These are phyloP conservation scores for Ceratocystis cacaofunesta DNA, from an alignment of 2,329 filamentous ascomycete species.

Conservation along the genomic window DNA sequence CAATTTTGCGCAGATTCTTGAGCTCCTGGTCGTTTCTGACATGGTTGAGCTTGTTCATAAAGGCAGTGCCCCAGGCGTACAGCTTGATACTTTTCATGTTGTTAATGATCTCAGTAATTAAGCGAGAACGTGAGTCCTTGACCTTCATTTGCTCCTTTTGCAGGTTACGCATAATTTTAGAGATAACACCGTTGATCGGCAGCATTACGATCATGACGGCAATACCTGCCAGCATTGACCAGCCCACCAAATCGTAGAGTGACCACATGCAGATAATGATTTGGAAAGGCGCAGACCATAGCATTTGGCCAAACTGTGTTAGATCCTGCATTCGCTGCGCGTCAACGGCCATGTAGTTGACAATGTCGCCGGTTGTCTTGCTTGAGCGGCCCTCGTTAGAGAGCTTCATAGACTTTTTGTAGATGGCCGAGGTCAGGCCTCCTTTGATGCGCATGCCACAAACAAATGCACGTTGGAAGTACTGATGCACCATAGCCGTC, in stretches of 20 bases:
- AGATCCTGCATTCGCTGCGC: constrained; percentile 89
- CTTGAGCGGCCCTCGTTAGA: constrained; percentile 82
- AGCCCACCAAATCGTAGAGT: constrained; percentile 84
- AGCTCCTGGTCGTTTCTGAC: constrained; percentile 92
- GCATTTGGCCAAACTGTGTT: constrained; percentile 85
- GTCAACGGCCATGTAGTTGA: constrained; percentile 99
- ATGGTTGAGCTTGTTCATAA: constrained; percentile 93
- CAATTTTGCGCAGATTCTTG: constrained; percentile 90
- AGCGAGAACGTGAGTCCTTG: constrained; percentile 79
- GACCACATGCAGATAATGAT: constrained; percentile 92
- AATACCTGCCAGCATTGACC: constrained; percentile 90
- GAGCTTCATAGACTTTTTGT: constrained; percentile 74
- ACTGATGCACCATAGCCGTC: constrained; percentile 81
- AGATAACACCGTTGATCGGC: constrained; percentile 84
- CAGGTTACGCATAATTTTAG: constrained; percentile 80
- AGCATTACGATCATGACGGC: constrained; percentile 96
- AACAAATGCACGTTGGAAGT: constrained; percentile 89
- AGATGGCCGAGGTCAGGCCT: constrained; percentile 77
- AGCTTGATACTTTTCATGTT: constrained; percentile 99
- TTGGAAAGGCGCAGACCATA: constrained; percentile 95
- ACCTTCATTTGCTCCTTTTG: constrained; percentile 99
- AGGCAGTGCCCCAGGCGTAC: constrained; percentile 92
- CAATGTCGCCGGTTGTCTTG: constrained; percentile 93
- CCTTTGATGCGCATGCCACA: constrained; percentile 95
- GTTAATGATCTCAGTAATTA: constrained; percentile 96